phyloP scores from a whole-genome alignment of 2,329 filamentous ascomycete genomes.

The Monosporascus sp. region DNA sequence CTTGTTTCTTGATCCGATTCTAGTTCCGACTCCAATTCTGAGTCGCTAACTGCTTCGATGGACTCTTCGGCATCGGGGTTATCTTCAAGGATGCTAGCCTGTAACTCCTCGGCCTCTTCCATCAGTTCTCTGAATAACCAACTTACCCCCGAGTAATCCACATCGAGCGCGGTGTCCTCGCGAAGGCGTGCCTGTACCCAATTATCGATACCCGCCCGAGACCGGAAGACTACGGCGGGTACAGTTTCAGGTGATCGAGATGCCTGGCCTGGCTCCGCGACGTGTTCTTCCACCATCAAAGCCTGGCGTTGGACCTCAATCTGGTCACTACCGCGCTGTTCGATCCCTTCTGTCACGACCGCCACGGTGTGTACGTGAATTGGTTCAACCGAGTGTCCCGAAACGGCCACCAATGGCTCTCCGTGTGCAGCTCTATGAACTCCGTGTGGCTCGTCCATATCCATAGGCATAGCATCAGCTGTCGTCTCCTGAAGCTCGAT shows the following conservation, averaged over 20 bases:
- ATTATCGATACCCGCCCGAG: conserved; percentile 13
- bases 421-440: not conserved
- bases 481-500: not conserved
- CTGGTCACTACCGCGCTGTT: not conserved
- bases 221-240: conserved; percentile 14
- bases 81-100: conserved; percentile 22
- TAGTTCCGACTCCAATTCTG: too few species aligned
- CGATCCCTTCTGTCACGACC: not conserved
- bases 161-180: conserved; percentile 4
- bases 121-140: conserved; percentile 19
- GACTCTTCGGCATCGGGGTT: conserved; percentile 9
- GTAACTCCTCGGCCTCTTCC: conserved; percentile 23
- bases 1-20: too few species aligned
- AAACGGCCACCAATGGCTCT: not conserved
- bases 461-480: conserved; percentile 2
- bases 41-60: not conserved
- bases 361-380: not conserved
- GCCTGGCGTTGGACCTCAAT: not conserved
- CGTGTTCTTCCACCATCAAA: not conserved
- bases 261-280: not conserved
- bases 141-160: conserved; percentile 5
- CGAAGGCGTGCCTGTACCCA: conserved; percentile 5
- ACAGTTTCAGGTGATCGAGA: conserved; percentile 3
- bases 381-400: not conserved
- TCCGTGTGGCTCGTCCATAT: conserved; percentile 9